These are phyloP conservation scores for Picochlorum sp. DNA, from an alignment of 139 green algal species.

Conservation along the genomic window DNA sequence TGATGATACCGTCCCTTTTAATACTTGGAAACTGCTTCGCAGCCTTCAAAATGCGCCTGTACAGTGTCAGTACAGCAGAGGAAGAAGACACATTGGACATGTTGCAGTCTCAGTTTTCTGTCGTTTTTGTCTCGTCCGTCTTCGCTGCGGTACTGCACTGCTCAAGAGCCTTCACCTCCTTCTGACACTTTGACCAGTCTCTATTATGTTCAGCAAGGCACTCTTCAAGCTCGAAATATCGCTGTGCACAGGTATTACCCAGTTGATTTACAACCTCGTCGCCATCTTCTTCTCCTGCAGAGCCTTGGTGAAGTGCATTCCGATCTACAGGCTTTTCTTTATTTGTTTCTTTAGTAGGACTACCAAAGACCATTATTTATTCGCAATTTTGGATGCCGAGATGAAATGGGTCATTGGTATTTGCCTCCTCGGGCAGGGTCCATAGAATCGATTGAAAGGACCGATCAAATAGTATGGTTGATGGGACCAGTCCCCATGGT, in stretches of 20 bases:
- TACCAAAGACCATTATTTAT: constrained; percentile 3
- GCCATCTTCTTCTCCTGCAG: constrained; percentile 8
- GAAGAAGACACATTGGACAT: not conserved
- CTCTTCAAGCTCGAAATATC: constrained; percentile 23
- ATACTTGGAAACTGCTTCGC: constrained; percentile 58
- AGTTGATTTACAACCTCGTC: constrained; percentile 17
- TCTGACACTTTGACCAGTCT: constrained; percentile 44
- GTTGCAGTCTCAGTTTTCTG: not conserved
- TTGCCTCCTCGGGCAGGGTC: too few relatives aligned
- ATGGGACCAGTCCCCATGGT: too few relatives aligned
- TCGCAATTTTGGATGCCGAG: not conserved
- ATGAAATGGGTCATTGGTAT: not conserved
- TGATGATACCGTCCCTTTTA: constrained; percentile 55
- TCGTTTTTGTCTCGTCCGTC: not conserved
- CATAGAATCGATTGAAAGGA: too few relatives aligned
- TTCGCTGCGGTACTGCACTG: constrained; percentile 10
- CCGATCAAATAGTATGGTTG: too few relatives aligned
- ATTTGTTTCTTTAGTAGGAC: not conserved
- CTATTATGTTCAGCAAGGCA: constrained; percentile 43
- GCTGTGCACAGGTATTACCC: constrained; percentile 12
- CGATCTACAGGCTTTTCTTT: not conserved
- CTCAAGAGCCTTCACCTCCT: constrained; percentile 34
- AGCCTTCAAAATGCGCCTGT: constrained; percentile 64
- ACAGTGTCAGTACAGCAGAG: constrained; percentile 35
- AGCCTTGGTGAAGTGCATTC: not conserved